These are phyloP conservation scores for Capsicum chinense DNA, from an alignment of 257 asterid genomes.

Conservation along the genomic window DNA sequence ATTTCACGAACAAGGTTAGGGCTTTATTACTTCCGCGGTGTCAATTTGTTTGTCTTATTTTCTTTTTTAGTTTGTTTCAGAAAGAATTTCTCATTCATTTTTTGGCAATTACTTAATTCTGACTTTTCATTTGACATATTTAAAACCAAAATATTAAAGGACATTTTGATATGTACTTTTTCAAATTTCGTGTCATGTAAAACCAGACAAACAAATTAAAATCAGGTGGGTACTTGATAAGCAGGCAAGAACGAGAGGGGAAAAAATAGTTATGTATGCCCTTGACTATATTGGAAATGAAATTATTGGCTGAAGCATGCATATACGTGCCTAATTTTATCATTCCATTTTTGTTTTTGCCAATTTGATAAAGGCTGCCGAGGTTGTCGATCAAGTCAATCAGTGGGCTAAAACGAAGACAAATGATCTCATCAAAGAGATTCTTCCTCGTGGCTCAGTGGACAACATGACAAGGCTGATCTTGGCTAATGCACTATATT, in stretches of 20 bases:
- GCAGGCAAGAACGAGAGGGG: too few species aligned
- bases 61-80: too few species aligned
- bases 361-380: not conserved
- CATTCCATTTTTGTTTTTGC: constrained; percentile 33
- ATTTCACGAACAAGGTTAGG: constrained; percentile 57
- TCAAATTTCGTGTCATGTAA: too few species aligned
- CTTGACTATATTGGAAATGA: not conserved
- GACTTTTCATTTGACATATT: too few species aligned
- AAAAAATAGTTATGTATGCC: too few species aligned
- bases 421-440: not conserved
- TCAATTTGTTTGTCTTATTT: not conserved
- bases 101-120: too few species aligned
- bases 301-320: not conserved
- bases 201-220: too few species aligned
- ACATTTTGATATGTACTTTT: too few species aligned
- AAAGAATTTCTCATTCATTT: too few species aligned
- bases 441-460: not conserved
- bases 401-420: not conserved
- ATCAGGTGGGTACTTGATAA: too few species aligned
- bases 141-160: too few species aligned
- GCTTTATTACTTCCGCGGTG: not conserved
- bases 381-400: constrained; percentile 16
- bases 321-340: not conserved
- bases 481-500: constrained; percentile 22
- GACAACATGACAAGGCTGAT: not conserved